A percentile compares a stretch with the other conserved stretches of the same genome.
These are phyloP conservation scores for Butyriboletus loyo DNA, from an alignment of 768 basidiomycete species.

Conservation along the genomic window DNA sequence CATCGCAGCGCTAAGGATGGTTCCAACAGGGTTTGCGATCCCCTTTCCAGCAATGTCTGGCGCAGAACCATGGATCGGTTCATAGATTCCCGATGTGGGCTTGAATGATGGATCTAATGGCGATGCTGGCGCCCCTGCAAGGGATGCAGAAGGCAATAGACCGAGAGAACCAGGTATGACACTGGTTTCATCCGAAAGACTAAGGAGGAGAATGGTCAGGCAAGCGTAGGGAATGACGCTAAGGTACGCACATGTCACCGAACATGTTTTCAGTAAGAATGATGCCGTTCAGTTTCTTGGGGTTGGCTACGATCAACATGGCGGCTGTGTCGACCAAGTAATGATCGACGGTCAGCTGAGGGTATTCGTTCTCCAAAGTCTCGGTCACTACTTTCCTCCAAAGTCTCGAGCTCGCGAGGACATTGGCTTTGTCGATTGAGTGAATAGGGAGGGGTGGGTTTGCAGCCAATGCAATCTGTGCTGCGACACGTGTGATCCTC, in stretches of 20 bases:
- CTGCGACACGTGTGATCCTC: constrained; percentile 94
- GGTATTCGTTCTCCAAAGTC: constrained; percentile 80
- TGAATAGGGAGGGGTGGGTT: constrained; percentile 87
- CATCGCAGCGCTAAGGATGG: constrained; percentile 92
- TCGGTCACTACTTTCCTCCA: constrained; percentile 95
- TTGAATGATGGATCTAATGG: constrained; percentile 57
- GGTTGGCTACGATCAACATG: constrained; percentile 90
- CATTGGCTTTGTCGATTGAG: constrained; percentile 98
- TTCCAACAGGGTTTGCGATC: constrained; percentile 93
- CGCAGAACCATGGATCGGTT: constrained; percentile 95
- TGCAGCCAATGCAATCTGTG: constrained; percentile 79
- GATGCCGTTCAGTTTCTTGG: constrained; percentile 91
- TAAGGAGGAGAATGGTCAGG: constrained; percentile 29
- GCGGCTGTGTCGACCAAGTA: constrained; percentile 94
- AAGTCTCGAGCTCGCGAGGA: constrained; percentile 88
- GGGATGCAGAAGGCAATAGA: constrained; percentile 91
- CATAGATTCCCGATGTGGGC: constrained; percentile 86
- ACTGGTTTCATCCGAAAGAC: constrained; percentile 93
- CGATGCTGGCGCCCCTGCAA: constrained; percentile 79
- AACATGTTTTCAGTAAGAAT: constrained; percentile 95
- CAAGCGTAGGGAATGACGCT: not conserved
- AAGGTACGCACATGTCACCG: constrained; percentile 83
- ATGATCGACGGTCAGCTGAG: constrained; percentile 84
- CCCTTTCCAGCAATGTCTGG: constrained; percentile 94
- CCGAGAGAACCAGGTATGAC: constrained; percentile 98